A percentile compares a stretch with the other conserved stretches of the same genome.
These are phyloP conservation scores for Tolypocladium ophioglossoides DNA, from an alignment of 2,329 filamentous ascomycete species.

Conservation along the genomic window DNA sequence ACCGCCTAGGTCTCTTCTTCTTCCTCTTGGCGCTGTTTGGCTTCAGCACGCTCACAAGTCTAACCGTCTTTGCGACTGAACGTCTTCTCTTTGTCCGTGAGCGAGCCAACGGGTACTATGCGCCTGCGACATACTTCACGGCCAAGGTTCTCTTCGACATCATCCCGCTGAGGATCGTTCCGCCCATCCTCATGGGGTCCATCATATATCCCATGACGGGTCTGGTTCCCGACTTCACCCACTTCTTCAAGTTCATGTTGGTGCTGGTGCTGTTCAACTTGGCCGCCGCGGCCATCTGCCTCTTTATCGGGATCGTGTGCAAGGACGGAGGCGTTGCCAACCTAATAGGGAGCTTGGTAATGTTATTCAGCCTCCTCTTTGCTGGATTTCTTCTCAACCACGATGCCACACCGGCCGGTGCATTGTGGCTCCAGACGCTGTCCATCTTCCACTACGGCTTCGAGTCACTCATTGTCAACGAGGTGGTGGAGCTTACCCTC, in stretches of 20 bases:
- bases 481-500: constrained; percentile 81
- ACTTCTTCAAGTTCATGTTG: constrained; percentile 86
- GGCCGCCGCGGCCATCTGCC: constrained; percentile 81
- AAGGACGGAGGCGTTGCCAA: constrained; percentile 87
- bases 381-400: constrained; percentile 91
- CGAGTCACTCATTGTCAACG: constrained; percentile 92
- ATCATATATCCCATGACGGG: constrained; percentile 99
- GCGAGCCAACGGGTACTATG: constrained; percentile 92
- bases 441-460: constrained; percentile 99
- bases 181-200: constrained; percentile 86
- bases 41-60: constrained; percentile 87
- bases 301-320: constrained; percentile 95
- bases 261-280: constrained; percentile 94
- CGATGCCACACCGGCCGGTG: constrained; percentile 75
- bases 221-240: constrained; percentile 65
- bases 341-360: constrained; percentile 85
- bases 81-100: constrained; percentile 86
- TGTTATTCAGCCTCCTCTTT: constrained; percentile 94
- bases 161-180: constrained; percentile 84
- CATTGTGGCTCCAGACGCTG: constrained; percentile 82
- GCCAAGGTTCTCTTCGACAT: constrained; percentile 99
- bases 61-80: constrained; percentile 89
- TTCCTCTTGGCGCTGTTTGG: constrained; percentile 93
- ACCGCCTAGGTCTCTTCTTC: constrained; percentile 92
- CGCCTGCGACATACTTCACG: constrained; percentile 85